Percentiles rank a stretch among this genome's conserved stretches.
Conservation (phyloP, 23 red algal species). For the Gracilaria caudata region DNA sequence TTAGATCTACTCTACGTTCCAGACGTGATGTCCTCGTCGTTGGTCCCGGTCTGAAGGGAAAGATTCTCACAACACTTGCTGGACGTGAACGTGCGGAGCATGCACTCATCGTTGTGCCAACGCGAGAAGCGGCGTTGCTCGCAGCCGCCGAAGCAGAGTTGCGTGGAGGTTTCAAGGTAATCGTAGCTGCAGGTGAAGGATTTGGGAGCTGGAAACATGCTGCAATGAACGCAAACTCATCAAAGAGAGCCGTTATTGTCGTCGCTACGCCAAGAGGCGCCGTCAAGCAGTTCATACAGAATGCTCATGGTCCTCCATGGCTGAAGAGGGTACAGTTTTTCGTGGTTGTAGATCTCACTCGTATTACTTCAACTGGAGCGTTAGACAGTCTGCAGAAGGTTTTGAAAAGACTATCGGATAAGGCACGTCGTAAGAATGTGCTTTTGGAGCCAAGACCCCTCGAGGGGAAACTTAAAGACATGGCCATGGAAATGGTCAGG, state of each 20-base stretch:
- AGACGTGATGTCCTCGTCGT: slow-evolving; percentile 21
- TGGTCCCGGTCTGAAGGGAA: slow-evolving; percentile 1
- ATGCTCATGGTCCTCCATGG: slow-evolving; percentile 41
- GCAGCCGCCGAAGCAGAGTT: slow-evolving; percentile 40
- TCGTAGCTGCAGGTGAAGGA: slow-evolving; percentile 29
- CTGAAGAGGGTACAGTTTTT: slow-evolving; percentile 41
- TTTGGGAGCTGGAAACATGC: slow-evolving; percentile 41
- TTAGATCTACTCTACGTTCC: background rate
- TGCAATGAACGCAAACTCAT: slow-evolving; percentile 60
- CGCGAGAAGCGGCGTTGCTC: slow-evolving; percentile 25
- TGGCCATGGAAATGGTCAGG: slow-evolving; percentile 6
- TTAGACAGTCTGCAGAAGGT: slow-evolving; percentile 10
- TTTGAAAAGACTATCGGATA: slow-evolving; percentile 16
- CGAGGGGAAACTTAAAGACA: background rate
- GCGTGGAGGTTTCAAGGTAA: slow-evolving; percentile 26
- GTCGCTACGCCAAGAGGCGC: slow-evolving; percentile 36
- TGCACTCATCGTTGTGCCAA: slow-evolving; percentile 49
- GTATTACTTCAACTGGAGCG: slow-evolving; percentile 29
- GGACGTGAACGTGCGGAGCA: slow-evolving; percentile 46
- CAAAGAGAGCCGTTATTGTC: slow-evolving; percentile 56
- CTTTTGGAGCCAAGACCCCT: slow-evolving; percentile 4
- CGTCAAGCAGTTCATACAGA: slow-evolving; percentile 18
- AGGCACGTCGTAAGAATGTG: slow-evolving; percentile 31
- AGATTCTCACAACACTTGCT: slow-evolving; percentile 34
- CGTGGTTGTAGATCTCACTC: slow-evolving; percentile 35